Evolutionary conservation across 2,329 filamentous ascomycete genomes (phyloP).

Genomic region (Diaporthe sp.): DNA sequence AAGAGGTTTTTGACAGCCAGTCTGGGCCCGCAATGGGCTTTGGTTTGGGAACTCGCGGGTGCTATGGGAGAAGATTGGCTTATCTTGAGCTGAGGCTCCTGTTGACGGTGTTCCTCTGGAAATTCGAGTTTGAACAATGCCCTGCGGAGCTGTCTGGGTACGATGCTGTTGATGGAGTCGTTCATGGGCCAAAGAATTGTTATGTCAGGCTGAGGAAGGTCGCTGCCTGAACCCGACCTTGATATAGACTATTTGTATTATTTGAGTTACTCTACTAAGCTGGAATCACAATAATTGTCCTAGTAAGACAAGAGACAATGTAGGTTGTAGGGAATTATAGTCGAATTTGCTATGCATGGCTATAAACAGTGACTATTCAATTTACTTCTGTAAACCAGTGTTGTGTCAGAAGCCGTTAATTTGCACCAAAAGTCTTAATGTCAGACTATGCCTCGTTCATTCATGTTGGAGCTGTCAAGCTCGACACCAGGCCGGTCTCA

Average conservation of each 20-base stretch:
- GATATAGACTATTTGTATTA: not conserved
- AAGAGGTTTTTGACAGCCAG: conserved; percentile 44
- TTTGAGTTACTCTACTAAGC: too few species aligned
- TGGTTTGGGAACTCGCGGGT: conserved; percentile 46
- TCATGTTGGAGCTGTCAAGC: too few species aligned
- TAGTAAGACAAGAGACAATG: not conserved
- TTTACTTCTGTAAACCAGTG: too few species aligned
- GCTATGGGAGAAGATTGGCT: conserved; percentile 49
- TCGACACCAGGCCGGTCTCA: too few species aligned
- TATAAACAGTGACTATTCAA: too few species aligned
- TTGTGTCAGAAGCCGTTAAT: too few species aligned
- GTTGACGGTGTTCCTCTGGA: conserved; percentile 47
- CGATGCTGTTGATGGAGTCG: conserved; percentile 33
- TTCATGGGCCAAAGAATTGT: conserved; percentile 36
- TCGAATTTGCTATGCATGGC: too few species aligned
- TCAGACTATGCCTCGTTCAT: too few species aligned
- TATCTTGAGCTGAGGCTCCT: conserved; percentile 49
- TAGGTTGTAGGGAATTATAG: too few species aligned
- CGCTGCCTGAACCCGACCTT: not conserved
- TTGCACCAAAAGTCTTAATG: too few species aligned
- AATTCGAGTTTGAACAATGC: conserved; percentile 49
- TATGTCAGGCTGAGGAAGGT: conserved; percentile 32
- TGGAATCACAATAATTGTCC: too few species aligned
- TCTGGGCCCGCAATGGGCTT: conserved; percentile 46
- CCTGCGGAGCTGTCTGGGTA: conserved; percentile 35